A percentile compares a stretch with the other conserved stretches of the same genome.
These are phyloP conservation scores for Trichoderma asperelloides DNA, from an alignment of 495 filamentous ascomycete genomes.

Conservation along the genomic window DNA sequence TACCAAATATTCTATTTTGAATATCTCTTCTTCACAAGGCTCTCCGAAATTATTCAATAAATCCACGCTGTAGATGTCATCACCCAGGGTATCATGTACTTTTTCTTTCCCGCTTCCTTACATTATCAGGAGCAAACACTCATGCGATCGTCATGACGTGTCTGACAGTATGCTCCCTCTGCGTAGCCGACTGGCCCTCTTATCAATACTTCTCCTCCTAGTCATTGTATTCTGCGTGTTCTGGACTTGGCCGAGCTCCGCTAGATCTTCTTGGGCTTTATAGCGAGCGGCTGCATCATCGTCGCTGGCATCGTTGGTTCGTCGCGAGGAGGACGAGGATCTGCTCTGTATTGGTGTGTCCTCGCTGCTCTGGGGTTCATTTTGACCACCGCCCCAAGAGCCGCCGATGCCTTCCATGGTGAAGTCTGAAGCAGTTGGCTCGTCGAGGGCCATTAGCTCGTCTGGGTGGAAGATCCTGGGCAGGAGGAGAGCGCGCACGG, in stretches of 20 bases:
- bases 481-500: constrained; percentile 61
- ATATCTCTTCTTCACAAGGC: no score
- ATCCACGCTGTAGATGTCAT: no score
- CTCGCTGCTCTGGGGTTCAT: not conserved
- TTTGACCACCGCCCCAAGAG: constrained; percentile 38
- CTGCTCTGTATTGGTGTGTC: not conserved
- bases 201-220: constrained; percentile 5
- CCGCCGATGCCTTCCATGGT: constrained; percentile 82
- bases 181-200: not conserved
- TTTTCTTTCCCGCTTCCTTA: no score
- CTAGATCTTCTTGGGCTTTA: constrained; percentile 1
- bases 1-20: not conserved
- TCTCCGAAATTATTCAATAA: no score
- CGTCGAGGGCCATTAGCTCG: constrained; percentile 68
- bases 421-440: constrained; percentile 71
- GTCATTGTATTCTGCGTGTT: not conserved
- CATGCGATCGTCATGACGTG: not conserved
- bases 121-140: no score
- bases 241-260: constrained; percentile 8
- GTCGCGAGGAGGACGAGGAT: not conserved
- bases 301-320: not conserved
- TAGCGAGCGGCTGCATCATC: not conserved
- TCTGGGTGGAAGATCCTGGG: constrained; percentile 57
- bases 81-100: not conserved
- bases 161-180: not conserved